Base-by-base conservation (phyloP, 2,329 filamentous ascomycete genomes). In the Paracoccidioides lutzii region DNA sequence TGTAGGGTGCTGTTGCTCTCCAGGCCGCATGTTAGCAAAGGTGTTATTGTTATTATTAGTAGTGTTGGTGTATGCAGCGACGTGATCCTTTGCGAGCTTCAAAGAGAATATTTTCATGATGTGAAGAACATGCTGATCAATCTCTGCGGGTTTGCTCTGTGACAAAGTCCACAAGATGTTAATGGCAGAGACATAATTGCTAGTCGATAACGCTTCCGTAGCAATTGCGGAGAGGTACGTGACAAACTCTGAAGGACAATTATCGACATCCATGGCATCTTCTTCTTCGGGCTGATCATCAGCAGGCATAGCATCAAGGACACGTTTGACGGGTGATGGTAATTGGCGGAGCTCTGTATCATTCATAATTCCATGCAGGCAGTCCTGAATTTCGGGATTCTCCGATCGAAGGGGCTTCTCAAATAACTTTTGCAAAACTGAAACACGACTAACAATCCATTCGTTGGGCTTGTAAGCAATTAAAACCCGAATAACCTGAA, bases 131-230 rank as follows among this genome's bases (percentile, higher is more conserved):
- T 98, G 93, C 58, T 88, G 80, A 68, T 98, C 93, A 59, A 98
- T 88, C 60, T 93, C 84, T 12, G 86, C 82, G 1, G 91, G 88
- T 65, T 88, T 90, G 58, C 88, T 85, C 63, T 88, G 82, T 4
- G 89, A 89, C 22, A 99, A 75, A 14, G 89, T 93, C 90, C 90
- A 97, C 14, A 98, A 75, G 30, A 95, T 85, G 67, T 95, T 96
- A 68, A 98, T 86, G 46, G 89, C 90, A 10, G 90, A 89, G 15
- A 90, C 81, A 65, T 94, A 89, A 61, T 90, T 89, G 56, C 80
- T 81, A 53, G 84, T 84, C 5, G 87, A 87, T 61, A 98, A 82
- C 8, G 87, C 86, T 70, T 97, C 93, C 0, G 88, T 91, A 1
- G 90, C 90, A 54, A 91, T 82, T n/a, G 83, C 80, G 15, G 88